phyloP scores from a whole-genome alignment of 1,284 basidiomycete species.

The Marasmius fiardii region DNA sequence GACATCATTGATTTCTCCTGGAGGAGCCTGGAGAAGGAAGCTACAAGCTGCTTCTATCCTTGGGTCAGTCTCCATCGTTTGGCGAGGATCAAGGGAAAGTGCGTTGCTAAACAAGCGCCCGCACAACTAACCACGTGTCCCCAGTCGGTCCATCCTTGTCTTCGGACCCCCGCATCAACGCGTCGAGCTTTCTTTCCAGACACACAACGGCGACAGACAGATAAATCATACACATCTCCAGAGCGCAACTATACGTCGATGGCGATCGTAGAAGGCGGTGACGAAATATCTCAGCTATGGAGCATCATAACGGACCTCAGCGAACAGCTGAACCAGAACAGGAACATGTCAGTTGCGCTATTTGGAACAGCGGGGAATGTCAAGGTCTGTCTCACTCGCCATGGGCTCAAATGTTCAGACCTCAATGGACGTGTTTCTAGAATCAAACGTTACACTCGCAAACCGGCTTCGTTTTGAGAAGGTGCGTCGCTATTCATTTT shows the following conservation, averaged over 20 bases:
- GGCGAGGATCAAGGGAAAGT: not conserved
- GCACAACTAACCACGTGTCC: no score
- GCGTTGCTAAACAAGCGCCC: no score
- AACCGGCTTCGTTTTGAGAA: constrained; percentile 89
- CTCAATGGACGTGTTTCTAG: constrained; percentile 28
- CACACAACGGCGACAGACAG: no score
- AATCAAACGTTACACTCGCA: constrained; percentile 66
- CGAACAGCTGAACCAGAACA: constrained; percentile 83
- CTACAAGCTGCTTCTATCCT: constrained; percentile 69
- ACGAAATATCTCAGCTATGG: constrained; percentile 72
- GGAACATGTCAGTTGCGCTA: constrained; percentile 53
- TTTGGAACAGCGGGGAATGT: constrained; percentile 70
- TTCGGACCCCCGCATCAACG: no score
- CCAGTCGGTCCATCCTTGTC: no score
- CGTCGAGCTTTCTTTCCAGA: no score
- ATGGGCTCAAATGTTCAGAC: not conserved
- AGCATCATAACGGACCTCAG: constrained; percentile 73
- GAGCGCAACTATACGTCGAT: no score
- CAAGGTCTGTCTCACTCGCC: constrained; percentile 55
- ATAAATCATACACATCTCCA: no score
- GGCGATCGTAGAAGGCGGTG: constrained; percentile 38
- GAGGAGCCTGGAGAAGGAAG: constrained; percentile 87
- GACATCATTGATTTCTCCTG: constrained; percentile 95
- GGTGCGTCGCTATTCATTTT: constrained; percentile 37
- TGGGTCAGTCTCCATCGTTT: constrained; percentile 53